Base-by-base conservation (phyloP, 306 rosid species). In the Prunus armeniaca region DNA sequence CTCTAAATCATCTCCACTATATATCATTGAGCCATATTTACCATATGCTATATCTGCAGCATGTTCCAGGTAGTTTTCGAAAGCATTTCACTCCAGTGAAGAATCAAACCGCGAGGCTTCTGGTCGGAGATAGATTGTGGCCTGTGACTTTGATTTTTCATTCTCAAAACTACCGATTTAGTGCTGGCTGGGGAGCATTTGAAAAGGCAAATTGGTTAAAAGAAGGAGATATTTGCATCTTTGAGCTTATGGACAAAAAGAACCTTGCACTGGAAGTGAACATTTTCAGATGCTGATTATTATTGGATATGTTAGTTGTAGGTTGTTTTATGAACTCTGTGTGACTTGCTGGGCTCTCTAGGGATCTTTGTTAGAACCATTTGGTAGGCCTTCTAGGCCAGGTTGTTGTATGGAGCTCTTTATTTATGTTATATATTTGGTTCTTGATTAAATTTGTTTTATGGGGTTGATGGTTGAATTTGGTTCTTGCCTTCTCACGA, bases 101-200 rank as follows among this genome's bases (percentile, higher is more conserved):
- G 69, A 24, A 52, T 19, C 80, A 77, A 27, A 67, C 34, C 34
- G 58, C 43, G 75, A 67, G 45, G 5, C 69, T 77, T 77, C 3
- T 6, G 34, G 50, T 57, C 19, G 61, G 65, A 19, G 75, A 57
- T 17, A 68, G 69, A 11, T 25, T 32, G 5, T 77, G 80, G 80
- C 38, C 32, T 27, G 80, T 68, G 47, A 46, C 7, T 22, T 12
- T 77, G 32, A 13, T 45, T 11, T 13, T 25, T 14, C 27, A 27
- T 57, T 19, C 3, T 1, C 9, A 24, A n/a, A 9, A 7, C 43
- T 38, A 38, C 43, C 58, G 1, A 12, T 52, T 75, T 3, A 9
- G 12, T 17, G 27, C 19, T 20, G 79, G 72, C 25, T 65, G 79
- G 73, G 1, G 41, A 1, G 24, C 8, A 15, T 69, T 69, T 69